These are phyloP conservation scores for Betula pendula DNA, from an alignment of 306 rosid genomes.

Conservation along the genomic window DNA sequence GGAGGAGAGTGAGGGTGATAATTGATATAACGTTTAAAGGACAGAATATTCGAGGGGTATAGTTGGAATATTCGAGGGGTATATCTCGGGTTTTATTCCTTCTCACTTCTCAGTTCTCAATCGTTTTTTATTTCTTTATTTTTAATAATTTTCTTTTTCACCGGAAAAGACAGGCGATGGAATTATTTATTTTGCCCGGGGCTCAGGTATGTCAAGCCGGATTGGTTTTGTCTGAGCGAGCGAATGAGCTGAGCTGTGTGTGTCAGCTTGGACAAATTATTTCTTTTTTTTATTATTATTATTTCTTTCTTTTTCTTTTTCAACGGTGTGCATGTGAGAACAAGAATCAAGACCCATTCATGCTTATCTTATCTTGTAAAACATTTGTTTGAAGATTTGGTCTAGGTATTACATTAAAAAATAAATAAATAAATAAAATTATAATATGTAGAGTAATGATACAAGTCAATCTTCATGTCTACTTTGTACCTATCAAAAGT, in stretches of 20 bases:
- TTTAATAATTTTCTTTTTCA: neutral
- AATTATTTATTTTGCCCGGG: neutral
- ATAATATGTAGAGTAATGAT: no score
- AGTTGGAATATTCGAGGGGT: constrained; percentile 74
- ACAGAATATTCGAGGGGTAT: constrained; percentile 74
- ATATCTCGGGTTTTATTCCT: constrained; percentile 73
- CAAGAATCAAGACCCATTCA: no score
- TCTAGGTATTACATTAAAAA: no score
- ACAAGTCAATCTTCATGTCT: no score
- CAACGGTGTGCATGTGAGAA: no score
- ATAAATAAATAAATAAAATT: no score
- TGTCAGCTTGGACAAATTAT: neutral
- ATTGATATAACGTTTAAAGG: constrained; percentile 56
- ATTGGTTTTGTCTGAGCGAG: neutral
- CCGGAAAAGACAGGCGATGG: constrained; percentile 11
- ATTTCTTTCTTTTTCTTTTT: neutral
- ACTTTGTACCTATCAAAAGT: no score
- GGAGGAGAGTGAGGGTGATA: constrained; percentile 6
- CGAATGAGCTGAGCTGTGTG: neutral
- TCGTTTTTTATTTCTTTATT: neutral
- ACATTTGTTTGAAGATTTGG: no score
- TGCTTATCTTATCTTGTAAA: no score
- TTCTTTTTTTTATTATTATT: neutral
- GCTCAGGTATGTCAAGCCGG: neutral
- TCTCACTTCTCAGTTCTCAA: neutral